Evolutionary conservation across 1,284 basidiomycete species (phyloP), one percentile per base, ranked within the genome.

Genomic region (Coniferiporia weirii): DNA sequence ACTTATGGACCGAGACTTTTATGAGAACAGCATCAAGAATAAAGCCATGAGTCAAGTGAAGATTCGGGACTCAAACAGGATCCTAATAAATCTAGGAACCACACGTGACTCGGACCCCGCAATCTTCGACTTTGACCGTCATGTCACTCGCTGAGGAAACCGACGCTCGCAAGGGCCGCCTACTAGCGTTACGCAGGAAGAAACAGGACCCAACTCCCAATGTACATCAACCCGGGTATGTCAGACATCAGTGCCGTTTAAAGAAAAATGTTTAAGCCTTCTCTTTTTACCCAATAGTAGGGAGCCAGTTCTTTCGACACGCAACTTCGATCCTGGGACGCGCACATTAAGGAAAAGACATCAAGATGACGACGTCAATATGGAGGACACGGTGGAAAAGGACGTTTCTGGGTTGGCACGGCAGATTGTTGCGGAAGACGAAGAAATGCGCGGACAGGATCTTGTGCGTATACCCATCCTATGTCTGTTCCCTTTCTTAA

Each of bases 341-440:
- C 82, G 91, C 52, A 85, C 90, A 61, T 69, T 91, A 61, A 83
- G 84, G 67, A 92, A 90, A 70, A 83, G 78, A 64, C 73, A 72
- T 12, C 70, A 69, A 40, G 73, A 75, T 54, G 79, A 80, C 52
- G 80, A 80, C 63, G 77, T 75, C 9, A 81, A 81, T 50, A 80
- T 84, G 67, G 81, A 89, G 65, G 91, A 95, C 65, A 98, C 95
- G 0, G 85, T 98, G 4, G 95, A 98, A 75, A 87, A 85, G 66
- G 79, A 87, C 60, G 86, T 97, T 0, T 81, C 87, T 54, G 94
- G 93, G 0, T 72, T 98, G 59, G 91, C 93, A 10, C 88, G 95
- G 69, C 73, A 78, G 64, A 93, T 96, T 65, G 85, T 97, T 56
- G 76, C 78, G 22, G 90, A 95, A 70, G 95, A 98, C 69, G 91